Percentiles rank a stretch among this genome's conserved stretches.
phyloP scores from a whole-genome alignment of 345 rosid genomes.

The Hibiscus trionum region DNA sequence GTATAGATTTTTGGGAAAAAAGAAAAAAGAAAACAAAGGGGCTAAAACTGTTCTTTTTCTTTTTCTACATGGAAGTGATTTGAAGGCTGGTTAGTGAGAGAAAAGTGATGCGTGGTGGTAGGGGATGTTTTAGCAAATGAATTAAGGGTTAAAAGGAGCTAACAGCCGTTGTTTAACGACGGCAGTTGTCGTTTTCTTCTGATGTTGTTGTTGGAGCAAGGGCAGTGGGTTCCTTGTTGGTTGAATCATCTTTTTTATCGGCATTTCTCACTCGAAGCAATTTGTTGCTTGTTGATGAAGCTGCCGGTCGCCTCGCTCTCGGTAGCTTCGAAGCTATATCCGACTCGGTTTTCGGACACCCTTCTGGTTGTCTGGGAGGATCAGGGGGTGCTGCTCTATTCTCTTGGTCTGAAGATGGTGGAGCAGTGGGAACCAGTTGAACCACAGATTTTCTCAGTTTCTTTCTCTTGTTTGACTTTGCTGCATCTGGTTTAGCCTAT shows the following conservation, averaged over 20 bases:
- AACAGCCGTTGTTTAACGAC: constrained; percentile 15
- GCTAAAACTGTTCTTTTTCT: background rate
- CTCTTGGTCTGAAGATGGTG: constrained; percentile 37
- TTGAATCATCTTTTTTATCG: constrained; percentile 35
- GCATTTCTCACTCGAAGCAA: constrained; percentile 72
- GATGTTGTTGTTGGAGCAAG: constrained; percentile 28
- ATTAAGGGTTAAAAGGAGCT: background rate
- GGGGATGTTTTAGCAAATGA: too few relatives aligned
- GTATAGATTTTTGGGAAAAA: background rate
- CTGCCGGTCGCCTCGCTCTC: constrained; percentile 54
- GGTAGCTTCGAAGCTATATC: constrained; percentile 58
- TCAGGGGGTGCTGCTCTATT: constrained; percentile 11
- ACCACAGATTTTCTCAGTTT: constrained; percentile 61
- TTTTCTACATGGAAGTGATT: background rate
- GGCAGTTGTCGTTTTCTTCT: constrained; percentile 71
- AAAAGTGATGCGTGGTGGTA: too few relatives aligned
- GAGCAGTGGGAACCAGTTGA: constrained; percentile 68
- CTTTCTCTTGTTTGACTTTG: constrained; percentile 64
- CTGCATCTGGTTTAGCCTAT: constrained; percentile 45
- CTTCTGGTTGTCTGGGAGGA: too few relatives aligned
- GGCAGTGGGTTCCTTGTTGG: constrained; percentile 31
- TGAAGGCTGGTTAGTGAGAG: background rate
- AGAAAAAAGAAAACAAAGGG: background rate
- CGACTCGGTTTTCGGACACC: constrained; percentile 9
- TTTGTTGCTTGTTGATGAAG: constrained; percentile 48